A percentile compares a stretch with the other conserved stretches of the same genome.
These are phyloP conservation scores for Lactifluus pinguis DNA, from an alignment of 768 basidiomycete genomes.

Conservation along the genomic window DNA sequence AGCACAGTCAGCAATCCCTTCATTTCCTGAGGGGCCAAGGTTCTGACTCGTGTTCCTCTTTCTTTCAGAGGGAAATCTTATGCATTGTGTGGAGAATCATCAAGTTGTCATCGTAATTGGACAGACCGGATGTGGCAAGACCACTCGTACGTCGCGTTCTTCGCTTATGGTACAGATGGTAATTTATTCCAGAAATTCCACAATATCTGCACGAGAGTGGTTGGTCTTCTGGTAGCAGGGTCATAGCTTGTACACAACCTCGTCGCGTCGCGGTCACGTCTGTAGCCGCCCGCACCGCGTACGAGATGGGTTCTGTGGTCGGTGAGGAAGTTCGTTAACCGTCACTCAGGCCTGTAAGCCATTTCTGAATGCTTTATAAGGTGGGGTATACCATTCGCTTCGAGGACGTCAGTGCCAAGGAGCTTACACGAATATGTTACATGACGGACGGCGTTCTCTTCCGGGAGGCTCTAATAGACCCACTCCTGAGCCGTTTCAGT, in stretches of 20 bases:
- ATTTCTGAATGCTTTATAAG: conserved; percentile 70
- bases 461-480: conserved; percentile 86
- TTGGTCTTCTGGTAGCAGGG: conserved; percentile 76
- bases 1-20: conserved; percentile 53
- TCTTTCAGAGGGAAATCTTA: conserved; percentile 56
- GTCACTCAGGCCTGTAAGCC: conserved; percentile 84
- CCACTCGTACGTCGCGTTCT: conserved; percentile 63
- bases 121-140: conserved; percentile 96
- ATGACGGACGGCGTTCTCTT: conserved; percentile 99
- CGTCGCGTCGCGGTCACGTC: conserved; percentile 91
- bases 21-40: background rate
- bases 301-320: conserved; percentile 81
- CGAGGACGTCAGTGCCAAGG: conserved; percentile 82
- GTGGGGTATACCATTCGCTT: conserved; percentile 98
- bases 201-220: conserved; percentile 91
- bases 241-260: conserved; percentile 91
- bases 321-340: conserved; percentile 67
- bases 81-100: conserved; percentile 78
- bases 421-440: conserved; percentile 83
- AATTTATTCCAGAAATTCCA: conserved; percentile 61
- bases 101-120: conserved; percentile 85
- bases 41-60: background rate
- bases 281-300: conserved; percentile 82
- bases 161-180: background rate
- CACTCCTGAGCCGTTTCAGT: conserved; percentile 84